A percentile compares a stretch with the other conserved stretches of the same genome.
phyloP scores from a whole-genome alignment of 2,329 filamentous ascomycete species.

The Tolypocladium pustulatum region DNA sequence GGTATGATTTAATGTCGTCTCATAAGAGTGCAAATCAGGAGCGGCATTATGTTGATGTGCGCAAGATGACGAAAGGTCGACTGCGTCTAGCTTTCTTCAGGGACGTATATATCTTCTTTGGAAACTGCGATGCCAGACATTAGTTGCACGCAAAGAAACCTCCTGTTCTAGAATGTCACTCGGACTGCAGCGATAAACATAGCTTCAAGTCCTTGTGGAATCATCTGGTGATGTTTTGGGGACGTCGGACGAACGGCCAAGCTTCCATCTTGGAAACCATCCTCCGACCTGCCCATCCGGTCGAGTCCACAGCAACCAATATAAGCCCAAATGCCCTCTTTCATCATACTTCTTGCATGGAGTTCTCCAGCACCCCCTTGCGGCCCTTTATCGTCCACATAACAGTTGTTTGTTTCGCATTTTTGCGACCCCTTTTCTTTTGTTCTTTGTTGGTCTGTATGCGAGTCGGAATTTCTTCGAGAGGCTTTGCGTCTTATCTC shows the following conservation, averaged over 20 bases:
- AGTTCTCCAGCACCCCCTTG: not conserved
- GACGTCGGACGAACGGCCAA: not conserved
- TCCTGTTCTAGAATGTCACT: not conserved
- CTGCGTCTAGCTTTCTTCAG: too few species aligned
- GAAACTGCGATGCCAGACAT: not conserved
- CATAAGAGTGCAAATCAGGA: not conserved
- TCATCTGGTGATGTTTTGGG: not conserved
- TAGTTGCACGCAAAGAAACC: not conserved
- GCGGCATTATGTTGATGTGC: not conserved
- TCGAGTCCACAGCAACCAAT: not conserved
- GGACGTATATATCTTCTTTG: not conserved
- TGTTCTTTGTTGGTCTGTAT: not conserved
- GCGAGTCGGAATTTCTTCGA: not conserved
- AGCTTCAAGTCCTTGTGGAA: not conserved
- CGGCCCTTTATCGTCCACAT: not conserved
- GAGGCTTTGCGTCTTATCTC: not conserved
- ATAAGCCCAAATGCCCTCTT: not conserved
- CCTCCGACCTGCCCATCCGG: not conserved
- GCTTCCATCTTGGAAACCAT: not conserved
- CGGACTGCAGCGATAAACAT: not conserved
- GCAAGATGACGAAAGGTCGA: not conserved
- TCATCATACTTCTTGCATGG: not conserved
- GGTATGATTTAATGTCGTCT: not conserved
- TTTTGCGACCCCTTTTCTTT: not conserved
- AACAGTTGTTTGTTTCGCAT: not conserved